These are phyloP conservation scores for Marchantia polymorpha DNA, from an alignment of 225 moss, liverwort and hornwort genomes.

Conservation along the genomic window DNA sequence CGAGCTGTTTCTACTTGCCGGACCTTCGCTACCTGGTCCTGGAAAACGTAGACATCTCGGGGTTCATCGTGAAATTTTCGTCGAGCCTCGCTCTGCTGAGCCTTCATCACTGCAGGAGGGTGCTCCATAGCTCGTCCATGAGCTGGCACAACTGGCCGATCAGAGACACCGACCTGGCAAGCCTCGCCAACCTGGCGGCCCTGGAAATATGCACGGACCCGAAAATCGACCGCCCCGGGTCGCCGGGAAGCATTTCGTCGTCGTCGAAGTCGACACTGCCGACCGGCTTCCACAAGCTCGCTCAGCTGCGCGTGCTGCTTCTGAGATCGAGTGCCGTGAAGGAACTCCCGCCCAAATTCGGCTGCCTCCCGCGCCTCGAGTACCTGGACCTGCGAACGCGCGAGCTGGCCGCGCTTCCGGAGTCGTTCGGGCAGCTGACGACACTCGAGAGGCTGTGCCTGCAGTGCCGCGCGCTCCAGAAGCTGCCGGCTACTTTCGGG, in stretches of 20 bases:
- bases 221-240: constrained; percentile 6
- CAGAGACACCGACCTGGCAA: constrained; percentile 17
- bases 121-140: constrained; percentile 14
- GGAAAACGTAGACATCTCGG: constrained; percentile 24
- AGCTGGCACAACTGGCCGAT: constrained; percentile 28
- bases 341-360: constrained; percentile 24
- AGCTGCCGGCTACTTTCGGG: constrained; percentile 9
- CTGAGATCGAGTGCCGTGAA: constrained; percentile 18
- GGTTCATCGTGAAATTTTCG: constrained; percentile 15
- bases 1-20: constrained; percentile 10
- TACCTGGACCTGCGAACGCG: constrained; percentile 20
- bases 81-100: constrained; percentile 18
- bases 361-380: constrained; percentile 17
- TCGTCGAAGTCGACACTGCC: constrained; percentile 3
- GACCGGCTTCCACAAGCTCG: constrained; percentile 16
- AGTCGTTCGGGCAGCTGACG: constrained; percentile 6
- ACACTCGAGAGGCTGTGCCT: constrained; percentile 21
- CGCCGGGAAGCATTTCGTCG: not conserved
- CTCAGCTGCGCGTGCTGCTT: constrained; percentile 17
- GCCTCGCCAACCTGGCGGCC: constrained; percentile 19
- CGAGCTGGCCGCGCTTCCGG: constrained; percentile 13
- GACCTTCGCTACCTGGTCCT: constrained; percentile 20
- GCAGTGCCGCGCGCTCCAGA: constrained; percentile 13
- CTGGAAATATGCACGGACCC: constrained; percentile 25
- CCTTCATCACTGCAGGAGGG: constrained; percentile 23